A percentile compares a stretch with the other conserved stretches of the same genome.
Conservation (phyloP, 169 alveolate genomes). For the Besnoitia besnoiti region DNA sequence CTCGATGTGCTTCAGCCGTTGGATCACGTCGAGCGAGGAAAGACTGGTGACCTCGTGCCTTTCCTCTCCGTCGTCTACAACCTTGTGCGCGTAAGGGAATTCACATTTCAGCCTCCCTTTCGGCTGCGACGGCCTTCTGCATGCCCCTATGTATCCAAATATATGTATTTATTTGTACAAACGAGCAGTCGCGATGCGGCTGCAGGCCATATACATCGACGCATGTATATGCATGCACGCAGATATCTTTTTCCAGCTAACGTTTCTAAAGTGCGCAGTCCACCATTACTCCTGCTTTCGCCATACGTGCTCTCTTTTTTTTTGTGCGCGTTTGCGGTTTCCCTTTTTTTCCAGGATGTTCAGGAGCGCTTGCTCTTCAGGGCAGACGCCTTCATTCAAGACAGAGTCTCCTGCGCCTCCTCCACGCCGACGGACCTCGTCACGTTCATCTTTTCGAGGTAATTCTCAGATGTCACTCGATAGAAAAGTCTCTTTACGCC, state of each 20-base stretch:
- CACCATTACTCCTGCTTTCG: neutral
- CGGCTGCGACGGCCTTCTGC: neutral
- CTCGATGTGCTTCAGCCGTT: neutral
- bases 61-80: neutral
- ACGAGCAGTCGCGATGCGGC: no score
- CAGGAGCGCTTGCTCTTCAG: conserved; percentile 4
- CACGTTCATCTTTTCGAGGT: neutral
- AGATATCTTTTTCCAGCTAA: no score
- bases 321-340: neutral
- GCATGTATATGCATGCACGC: no score
- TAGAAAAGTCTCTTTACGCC: no score
- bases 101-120: neutral
- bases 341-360: neutral
- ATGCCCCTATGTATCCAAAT: neutral
- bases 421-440: neutral
- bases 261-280: no score
- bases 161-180: neutral
- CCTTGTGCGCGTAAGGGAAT: neutral
- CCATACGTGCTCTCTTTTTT: neutral
- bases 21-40: neutral
- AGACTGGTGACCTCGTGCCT: neutral
- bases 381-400: neutral
- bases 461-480: no score
- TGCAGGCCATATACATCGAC: no score
- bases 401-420: neutral